phyloP scores from a whole-genome alignment of 306 rosid species.

The Oemleria cerasiformis region DNA sequence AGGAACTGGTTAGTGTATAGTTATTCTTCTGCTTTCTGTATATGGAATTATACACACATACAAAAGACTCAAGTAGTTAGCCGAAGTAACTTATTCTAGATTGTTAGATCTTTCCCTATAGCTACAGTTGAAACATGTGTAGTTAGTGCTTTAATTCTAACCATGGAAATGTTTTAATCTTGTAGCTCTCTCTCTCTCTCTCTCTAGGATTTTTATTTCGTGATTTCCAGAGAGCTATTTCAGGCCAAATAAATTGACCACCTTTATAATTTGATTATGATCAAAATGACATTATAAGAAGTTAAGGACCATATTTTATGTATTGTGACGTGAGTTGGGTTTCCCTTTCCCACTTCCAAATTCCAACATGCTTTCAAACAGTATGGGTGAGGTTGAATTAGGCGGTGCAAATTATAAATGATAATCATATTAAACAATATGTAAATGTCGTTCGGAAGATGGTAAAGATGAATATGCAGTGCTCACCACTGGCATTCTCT shows the following conservation, averaged over 20 bases:
- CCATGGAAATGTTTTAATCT: background rate
- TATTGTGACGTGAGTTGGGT: background rate
- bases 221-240: background rate
- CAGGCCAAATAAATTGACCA: background rate
- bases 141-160: background rate
- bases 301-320: background rate
- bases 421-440: background rate
- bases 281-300: background rate
- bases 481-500: background rate
- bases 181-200: too few species aligned
- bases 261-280: background rate
- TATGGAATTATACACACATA: background rate
- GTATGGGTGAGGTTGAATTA: background rate
- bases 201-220: background rate
- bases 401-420: background rate
- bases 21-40: constrained; percentile 5
- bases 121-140: background rate
- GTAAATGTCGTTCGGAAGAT: background rate
- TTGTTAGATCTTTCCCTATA: background rate
- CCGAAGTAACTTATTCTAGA: background rate
- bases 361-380: background rate
- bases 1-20: constrained; percentile 62
- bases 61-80: background rate
- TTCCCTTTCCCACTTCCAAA: background rate
- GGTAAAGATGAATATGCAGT: background rate